phyloP scores from a whole-genome alignment of 345 rosid species.

The Mercurialis annua region DNA sequence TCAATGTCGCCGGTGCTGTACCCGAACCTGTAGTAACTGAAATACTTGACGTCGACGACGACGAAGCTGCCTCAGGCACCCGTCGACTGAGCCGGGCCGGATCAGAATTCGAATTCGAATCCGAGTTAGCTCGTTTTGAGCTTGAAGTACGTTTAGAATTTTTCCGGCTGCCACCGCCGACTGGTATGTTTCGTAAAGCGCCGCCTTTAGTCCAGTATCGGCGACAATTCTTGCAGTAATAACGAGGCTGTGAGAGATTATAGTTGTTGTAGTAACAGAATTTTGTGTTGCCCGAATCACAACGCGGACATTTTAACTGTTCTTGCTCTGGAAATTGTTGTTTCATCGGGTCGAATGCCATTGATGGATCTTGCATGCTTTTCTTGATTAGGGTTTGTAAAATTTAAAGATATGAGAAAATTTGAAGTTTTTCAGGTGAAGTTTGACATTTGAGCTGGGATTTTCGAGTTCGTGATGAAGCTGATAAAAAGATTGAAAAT shows the following conservation, averaged over 20 bases:
- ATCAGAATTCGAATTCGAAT: slow-evolving; percentile 26
- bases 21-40: slow-evolving; percentile 1
- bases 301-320: slow-evolving; percentile 73
- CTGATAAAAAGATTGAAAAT: no score
- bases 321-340: slow-evolving; percentile 75
- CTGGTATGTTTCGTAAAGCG: slow-evolving; percentile 82
- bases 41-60: slow-evolving; percentile 10
- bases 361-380: slow-evolving; percentile 58
- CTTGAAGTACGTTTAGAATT: slow-evolving; percentile 43
- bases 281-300: slow-evolving; percentile 75
- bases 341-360: slow-evolving; percentile 36
- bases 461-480: neutral
- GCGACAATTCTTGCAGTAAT: slow-evolving; percentile 83
- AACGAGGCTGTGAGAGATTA: slow-evolving; percentile 83
- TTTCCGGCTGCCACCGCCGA: slow-evolving; percentile 86
- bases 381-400: neutral
- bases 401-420: neutral
- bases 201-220: slow-evolving; percentile 98
- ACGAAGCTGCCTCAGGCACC: slow-evolving; percentile 11
- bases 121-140: slow-evolving; percentile 33
- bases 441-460: slow-evolving; percentile 9
- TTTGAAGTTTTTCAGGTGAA: neutral
- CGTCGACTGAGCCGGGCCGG: slow-evolving; percentile 22
- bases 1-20: neutral
- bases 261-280: slow-evolving; percentile 98